Conservation (phyloP, 306 rosid genomes). For the Cucurbita maxima region DNA sequence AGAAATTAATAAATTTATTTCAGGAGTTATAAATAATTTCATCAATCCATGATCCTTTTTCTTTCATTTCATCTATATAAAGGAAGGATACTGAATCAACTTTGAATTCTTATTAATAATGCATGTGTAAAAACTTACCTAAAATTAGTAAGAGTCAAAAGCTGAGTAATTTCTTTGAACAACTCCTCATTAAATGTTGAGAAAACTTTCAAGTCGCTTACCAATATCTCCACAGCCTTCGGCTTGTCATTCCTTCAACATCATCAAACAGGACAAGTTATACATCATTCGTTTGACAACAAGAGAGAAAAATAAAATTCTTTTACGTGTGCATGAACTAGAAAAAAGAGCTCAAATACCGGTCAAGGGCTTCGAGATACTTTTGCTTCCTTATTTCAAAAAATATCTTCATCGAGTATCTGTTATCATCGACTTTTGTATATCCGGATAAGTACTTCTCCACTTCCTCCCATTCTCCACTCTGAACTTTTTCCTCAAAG, state of each 20-base stretch:
- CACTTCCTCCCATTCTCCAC: slow-evolving; percentile 89
- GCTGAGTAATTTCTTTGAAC: slow-evolving; percentile 79
- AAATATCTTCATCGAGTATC: slow-evolving; percentile 82
- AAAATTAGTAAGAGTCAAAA: slow-evolving; percentile 59
- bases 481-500: slow-evolving; percentile 77
- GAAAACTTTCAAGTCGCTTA: slow-evolving; percentile 60
- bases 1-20: not conserved
- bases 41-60: not conserved
- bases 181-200: slow-evolving; percentile 66
- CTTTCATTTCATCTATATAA: not conserved
- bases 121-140: slow-evolving; percentile 34
- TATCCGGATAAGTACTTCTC: slow-evolving; percentile 76
- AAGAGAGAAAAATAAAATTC: not conserved
- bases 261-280: not conserved
- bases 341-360: slow-evolving; percentile 27
- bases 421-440: slow-evolving; percentile 78
- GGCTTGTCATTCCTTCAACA: slow-evolving; percentile 52
- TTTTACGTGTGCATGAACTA: not conserved
- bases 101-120: not conserved
- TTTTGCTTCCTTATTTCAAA: slow-evolving; percentile 88
- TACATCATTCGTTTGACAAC: not conserved
- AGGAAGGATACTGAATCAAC: not conserved
- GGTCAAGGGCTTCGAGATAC: slow-evolving; percentile 87
- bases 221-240: slow-evolving; percentile 66
- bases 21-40: not conserved